phyloP scores from a whole-genome alignment of 352 stramenopile genomes.

The Plasmopara viticola region DNA sequence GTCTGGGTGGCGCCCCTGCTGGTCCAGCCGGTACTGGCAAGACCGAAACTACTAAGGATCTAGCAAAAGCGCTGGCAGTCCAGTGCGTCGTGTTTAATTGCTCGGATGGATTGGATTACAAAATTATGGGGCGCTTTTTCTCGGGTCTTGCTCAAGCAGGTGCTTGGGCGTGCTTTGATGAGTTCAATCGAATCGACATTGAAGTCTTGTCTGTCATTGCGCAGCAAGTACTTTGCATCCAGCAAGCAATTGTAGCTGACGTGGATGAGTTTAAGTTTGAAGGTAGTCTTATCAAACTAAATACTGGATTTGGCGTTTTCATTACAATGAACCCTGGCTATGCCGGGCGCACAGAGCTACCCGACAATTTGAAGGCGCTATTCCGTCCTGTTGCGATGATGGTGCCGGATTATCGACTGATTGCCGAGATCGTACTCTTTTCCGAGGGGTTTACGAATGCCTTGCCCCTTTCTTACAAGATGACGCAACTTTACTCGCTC shows the following conservation, averaged over 20 bases:
- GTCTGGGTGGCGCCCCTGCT: conserved; percentile 88
- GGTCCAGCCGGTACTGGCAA: conserved; percentile 92
- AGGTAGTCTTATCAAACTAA: conserved; percentile 87
- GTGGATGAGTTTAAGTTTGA: conserved; percentile 91
- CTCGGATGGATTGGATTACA: conserved; percentile 93
- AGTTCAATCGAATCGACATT: conserved; percentile 96
- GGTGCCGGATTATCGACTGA: conserved; percentile 92
- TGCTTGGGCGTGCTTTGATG: conserved; percentile 94
- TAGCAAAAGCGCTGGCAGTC: conserved; percentile 90
- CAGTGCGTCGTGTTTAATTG: conserved; percentile 96
- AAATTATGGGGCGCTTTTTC: conserved; percentile 96
- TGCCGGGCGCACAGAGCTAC: conserved; percentile 87
- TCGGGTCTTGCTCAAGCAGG: conserved; percentile 89
- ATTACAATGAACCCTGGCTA: conserved; percentile 96
- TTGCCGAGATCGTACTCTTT: conserved; percentile 94
- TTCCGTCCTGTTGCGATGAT: conserved; percentile 94
- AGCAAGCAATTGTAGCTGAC: conserved; percentile 89
- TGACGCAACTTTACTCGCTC: conserved; percentile 91
- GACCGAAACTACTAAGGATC: conserved; percentile 93
- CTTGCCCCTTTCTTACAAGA: conserved; percentile 89
- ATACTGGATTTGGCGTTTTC: conserved; percentile 90
- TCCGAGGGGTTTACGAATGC: conserved; percentile 92
- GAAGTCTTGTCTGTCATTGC: conserved; percentile 94
- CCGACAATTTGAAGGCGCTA: conserved; percentile 92
- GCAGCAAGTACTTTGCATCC: conserved; percentile 93